Percentiles rank a stretch among this genome's conserved stretches.
Conservation (phyloP, 1,284 basidiomycete genomes). For the Flammula alnicola region DNA sequence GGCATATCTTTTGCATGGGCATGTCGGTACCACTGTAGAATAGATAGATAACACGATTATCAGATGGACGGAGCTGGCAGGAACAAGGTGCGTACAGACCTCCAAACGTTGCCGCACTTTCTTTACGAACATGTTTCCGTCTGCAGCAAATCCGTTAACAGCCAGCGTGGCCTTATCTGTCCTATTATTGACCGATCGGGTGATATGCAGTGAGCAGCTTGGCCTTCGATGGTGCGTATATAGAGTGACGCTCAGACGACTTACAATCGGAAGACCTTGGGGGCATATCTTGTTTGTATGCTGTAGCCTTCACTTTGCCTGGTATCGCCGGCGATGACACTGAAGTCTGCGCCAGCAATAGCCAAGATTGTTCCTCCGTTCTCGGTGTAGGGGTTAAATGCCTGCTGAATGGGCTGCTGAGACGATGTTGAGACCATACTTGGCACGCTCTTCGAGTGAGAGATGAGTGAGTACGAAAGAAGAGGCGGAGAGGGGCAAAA, state of each 20-base stretch:
- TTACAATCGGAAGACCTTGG: constrained; percentile 85
- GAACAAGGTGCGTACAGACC: constrained; percentile 48
- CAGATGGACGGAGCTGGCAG: constrained; percentile 9
- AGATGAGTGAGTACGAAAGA: constrained; percentile 7
- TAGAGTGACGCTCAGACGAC: constrained; percentile 27
- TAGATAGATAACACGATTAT: constrained; percentile 17
- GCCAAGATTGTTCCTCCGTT: constrained; percentile 96
- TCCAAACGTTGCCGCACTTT: constrained; percentile 91
- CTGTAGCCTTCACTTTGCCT: constrained; percentile 93
- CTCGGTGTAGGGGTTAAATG: constrained; percentile 87
- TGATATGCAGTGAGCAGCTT: constrained; percentile 5
- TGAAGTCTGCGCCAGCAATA: constrained; percentile 90
- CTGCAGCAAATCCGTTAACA: constrained; percentile 94
- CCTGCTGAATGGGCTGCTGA: constrained; percentile 56
- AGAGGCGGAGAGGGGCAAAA: constrained; percentile 18
- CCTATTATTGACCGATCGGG: constrained; percentile 43
- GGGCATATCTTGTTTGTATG: constrained; percentile 96
- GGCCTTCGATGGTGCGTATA: constrained; percentile 6
- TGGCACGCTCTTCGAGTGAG: constrained; percentile 16
- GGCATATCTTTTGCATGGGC: constrained; percentile 95
- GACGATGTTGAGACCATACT: constrained; percentile 36
- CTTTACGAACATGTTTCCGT: constrained; percentile 96
- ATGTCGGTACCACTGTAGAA: constrained; percentile 87
- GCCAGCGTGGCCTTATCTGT: constrained; percentile 93
- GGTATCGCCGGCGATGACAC: constrained; percentile 93